Evolutionary conservation across 257 asterid species (phyloP).

Genomic region (Scutellaria minor): DNA sequence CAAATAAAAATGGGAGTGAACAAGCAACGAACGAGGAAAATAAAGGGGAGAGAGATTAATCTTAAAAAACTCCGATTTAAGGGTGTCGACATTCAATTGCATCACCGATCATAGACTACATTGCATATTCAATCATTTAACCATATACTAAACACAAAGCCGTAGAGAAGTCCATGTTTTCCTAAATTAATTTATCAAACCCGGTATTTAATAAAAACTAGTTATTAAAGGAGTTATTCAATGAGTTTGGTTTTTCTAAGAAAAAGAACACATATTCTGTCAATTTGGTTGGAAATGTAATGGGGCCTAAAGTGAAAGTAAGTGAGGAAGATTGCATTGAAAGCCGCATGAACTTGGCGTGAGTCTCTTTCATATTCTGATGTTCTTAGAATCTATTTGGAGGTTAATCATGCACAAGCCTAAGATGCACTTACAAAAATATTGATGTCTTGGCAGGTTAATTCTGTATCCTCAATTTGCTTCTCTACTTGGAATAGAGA

Average conservation of each 20-base stretch:
- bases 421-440: slow-evolving; percentile 26
- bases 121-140: too few relatives aligned
- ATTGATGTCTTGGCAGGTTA: slow-evolving; percentile 57
- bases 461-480: slow-evolving; percentile 89
- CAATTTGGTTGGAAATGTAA: slow-evolving; percentile 45
- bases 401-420: slow-evolving; percentile 23
- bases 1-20: too few relatives aligned
- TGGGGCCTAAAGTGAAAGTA: slow-evolving; percentile 45
- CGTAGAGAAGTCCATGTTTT: too few relatives aligned
- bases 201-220: too few relatives aligned
- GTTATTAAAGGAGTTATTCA: slow-evolving; percentile 74
- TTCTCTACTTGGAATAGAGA: slow-evolving; percentile 92
- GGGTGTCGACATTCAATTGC: too few relatives aligned
- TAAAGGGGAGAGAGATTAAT: too few relatives aligned
- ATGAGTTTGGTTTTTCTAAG: slow-evolving; percentile 87
- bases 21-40: too few relatives aligned
- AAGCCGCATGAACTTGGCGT: slow-evolving; percentile 84
- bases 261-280: slow-evolving; percentile 48
- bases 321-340: slow-evolving; percentile 55
- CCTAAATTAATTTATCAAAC: slow-evolving; percentile 29
- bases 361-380: slow-evolving; percentile 46
- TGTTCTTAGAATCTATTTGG: slow-evolving; percentile 26
- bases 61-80: too few relatives aligned
- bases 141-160: too few relatives aligned
- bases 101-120: too few relatives aligned